These are phyloP conservation scores for Colletotrichum limetticola DNA, from an alignment of 2,329 filamentous ascomycete species.

Conservation along the genomic window DNA sequence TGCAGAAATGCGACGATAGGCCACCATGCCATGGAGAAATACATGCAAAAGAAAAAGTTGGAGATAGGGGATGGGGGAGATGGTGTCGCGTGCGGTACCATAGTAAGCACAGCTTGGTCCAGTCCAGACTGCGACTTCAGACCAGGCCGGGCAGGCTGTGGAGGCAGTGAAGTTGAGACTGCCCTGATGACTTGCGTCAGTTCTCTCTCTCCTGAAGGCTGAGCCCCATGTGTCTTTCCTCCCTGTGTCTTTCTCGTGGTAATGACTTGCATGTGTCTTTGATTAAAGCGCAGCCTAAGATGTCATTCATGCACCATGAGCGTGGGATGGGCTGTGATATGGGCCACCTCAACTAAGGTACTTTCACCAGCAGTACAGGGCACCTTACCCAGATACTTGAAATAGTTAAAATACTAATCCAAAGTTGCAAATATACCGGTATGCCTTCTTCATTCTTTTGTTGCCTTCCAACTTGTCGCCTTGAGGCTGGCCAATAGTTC, in stretches of 20 bases:
- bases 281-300: neutral
- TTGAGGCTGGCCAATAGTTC: neutral
- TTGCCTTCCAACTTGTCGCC: neutral
- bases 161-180: neutral
- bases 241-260: neutral
- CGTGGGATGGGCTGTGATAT: too few relatives aligned
- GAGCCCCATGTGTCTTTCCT: neutral
- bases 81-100: too few relatives aligned
- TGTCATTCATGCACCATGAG: neutral
- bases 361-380: too few relatives aligned
- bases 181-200: neutral
- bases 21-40: too few relatives aligned
- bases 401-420: fast-evolving
- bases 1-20: neutral
- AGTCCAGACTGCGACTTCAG: too few relatives aligned
- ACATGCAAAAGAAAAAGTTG: neutral
- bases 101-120: too few relatives aligned
- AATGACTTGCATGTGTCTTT: neutral
- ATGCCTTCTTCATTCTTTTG: too few relatives aligned
- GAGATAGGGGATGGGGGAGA: neutral
- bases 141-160: neutral
- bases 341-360: too few relatives aligned
- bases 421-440: too few relatives aligned
- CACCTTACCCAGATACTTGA: fast-evolving
- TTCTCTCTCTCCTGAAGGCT: neutral